Evolutionary conservation across 345 rosid genomes (phyloP).

Genomic region (Cardamine resedifolia): DNA sequence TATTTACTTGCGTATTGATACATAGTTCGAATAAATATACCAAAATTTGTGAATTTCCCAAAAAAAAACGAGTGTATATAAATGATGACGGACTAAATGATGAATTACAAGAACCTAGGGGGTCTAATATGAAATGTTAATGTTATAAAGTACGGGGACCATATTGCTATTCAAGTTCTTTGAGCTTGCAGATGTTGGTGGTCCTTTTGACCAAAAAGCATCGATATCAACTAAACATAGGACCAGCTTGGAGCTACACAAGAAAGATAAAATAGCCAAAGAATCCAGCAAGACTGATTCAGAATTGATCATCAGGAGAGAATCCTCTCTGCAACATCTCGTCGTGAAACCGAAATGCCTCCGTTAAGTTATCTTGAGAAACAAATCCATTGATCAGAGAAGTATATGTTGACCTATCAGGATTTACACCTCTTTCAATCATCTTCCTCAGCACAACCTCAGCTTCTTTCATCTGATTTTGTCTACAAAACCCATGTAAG

Average conservation of each 20-base stretch:
- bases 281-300: constrained; percentile 8
- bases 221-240: background rate
- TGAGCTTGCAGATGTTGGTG: background rate
- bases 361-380: constrained; percentile 64
- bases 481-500: constrained; percentile 68
- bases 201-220: background rate
- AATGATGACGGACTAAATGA: background rate
- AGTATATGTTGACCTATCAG: constrained; percentile 66
- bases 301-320: constrained; percentile 72
- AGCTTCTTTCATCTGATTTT: constrained; percentile 77
- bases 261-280: background rate
- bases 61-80: background rate
- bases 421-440: constrained; percentile 60
- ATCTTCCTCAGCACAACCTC: constrained; percentile 59
- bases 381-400: constrained; percentile 80
- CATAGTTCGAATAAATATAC: background rate
- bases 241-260: background rate
- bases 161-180: constrained; percentile 5
- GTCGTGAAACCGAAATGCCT: constrained; percentile 79
- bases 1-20: background rate
- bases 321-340: constrained; percentile 84
- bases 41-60: background rate
- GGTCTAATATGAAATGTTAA: background rate
- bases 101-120: background rate
- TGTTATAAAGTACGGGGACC: background rate